phyloP scores from a whole-genome alignment of 2,329 filamentous ascomycete species.

The Penicillium italicum region DNA sequence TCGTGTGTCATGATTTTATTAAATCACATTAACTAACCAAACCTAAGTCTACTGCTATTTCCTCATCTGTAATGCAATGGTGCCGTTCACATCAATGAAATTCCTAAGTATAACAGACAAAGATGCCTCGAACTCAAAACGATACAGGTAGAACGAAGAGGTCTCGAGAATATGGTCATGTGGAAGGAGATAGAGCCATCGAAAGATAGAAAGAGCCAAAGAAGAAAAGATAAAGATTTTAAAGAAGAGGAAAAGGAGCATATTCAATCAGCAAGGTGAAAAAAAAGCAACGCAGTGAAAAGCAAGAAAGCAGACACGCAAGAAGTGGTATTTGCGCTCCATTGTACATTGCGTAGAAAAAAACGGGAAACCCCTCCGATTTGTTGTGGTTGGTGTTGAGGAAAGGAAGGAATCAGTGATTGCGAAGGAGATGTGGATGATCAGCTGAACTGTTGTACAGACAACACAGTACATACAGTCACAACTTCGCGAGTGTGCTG shows the following conservation, averaged over 20 bases:
- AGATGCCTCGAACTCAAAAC: slow-evolving; percentile 17
- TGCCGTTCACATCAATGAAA: slow-evolving; percentile 19
- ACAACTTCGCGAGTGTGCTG: not conserved
- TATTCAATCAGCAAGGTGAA: slow-evolving; percentile 9
- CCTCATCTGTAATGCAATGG: slow-evolving; percentile 1
- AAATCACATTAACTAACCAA: not conserved
- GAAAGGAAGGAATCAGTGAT: not conserved
- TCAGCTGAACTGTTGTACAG: not conserved
- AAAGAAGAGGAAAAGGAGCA: not conserved
- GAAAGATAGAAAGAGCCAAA: slow-evolving; percentile 11
- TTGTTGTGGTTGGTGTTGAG: slow-evolving; percentile 3
- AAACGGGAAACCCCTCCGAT: slow-evolving; percentile 5
- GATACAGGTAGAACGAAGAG: slow-evolving; percentile 11
- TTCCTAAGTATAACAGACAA: slow-evolving; percentile 14
- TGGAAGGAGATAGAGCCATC: slow-evolving; percentile 10
- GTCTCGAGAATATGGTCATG: slow-evolving; percentile 13
- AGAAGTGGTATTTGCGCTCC: slow-evolving; percentile 42
- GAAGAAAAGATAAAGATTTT: slow-evolving; percentile 13
- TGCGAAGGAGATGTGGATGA: not conserved
- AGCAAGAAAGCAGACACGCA: slow-evolving; percentile 22
- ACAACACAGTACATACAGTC: not conserved
- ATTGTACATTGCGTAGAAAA: slow-evolving; percentile 37
- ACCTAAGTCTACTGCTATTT: not conserved
- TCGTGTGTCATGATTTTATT: not conserved
- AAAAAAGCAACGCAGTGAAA: slow-evolving; percentile 13